These are phyloP conservation scores for Pseudogymnoascus sp. DNA, from an alignment of 2,329 filamentous ascomycete species.

Conservation along the genomic window DNA sequence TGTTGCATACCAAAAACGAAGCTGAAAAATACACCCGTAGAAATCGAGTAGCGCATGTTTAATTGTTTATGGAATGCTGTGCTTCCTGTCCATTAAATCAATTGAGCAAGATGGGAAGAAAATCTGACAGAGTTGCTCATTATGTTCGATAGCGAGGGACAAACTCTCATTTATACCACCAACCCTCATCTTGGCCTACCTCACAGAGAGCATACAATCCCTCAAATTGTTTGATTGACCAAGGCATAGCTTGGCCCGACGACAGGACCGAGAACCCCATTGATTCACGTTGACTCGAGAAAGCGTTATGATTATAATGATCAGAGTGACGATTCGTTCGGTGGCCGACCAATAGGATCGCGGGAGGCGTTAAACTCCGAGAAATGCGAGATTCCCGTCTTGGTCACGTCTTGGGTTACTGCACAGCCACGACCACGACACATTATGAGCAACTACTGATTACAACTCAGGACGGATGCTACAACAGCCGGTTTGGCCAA, in stretches of 20 bases:
- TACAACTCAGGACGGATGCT: background rate
- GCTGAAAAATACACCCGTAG: background rate
- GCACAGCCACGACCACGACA: background rate
- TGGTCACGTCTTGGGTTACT: background rate
- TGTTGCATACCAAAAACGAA: background rate
- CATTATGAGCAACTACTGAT: background rate
- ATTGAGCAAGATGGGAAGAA: background rate
- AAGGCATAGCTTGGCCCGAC: background rate
- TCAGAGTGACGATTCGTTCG: background rate
- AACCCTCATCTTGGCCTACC: background rate
- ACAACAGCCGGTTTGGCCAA: background rate
- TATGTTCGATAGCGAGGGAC: background rate
- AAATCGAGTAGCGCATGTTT: background rate
- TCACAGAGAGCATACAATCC: background rate
- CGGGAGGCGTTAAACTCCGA: background rate
- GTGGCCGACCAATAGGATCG: background rate
- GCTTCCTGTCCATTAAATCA: background rate
- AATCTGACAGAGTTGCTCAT: background rate
- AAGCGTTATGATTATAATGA: background rate
- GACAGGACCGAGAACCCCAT: background rate
- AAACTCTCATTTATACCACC: background rate
- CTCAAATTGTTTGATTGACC: background rate
- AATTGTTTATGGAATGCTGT: no score
- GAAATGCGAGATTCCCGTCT: conserved; percentile 3
- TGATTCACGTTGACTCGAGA: background rate